A percentile compares a stretch with the other conserved stretches of the same genome.
These are phyloP conservation scores for Polytrichum formosum DNA, from an alignment of 225 moss, liverwort and hornwort genomes.

Conservation along the genomic window DNA sequence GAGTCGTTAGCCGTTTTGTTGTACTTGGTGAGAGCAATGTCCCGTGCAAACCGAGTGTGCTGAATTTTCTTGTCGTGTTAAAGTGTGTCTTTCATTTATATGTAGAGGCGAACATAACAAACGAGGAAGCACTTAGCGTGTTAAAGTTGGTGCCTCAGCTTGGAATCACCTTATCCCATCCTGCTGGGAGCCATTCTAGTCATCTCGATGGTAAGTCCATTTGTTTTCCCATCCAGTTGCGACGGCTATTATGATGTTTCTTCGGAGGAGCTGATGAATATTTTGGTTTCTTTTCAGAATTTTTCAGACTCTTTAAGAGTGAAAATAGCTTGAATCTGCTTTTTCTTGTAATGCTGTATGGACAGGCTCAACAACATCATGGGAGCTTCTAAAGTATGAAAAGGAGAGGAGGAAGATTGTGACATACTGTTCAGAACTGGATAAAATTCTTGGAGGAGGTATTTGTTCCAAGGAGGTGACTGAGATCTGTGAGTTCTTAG, in stretches of 20 bases:
- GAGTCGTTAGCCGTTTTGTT: no score
- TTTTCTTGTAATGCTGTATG: not conserved
- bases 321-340: not conserved
- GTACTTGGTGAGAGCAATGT: no score
- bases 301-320: no score
- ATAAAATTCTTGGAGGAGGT: constrained; percentile 86
- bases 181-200: constrained; percentile 9
- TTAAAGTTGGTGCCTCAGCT: constrained; percentile 41
- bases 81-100: not conserved
- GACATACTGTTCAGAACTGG: constrained; percentile 76
- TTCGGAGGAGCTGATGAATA: no score
- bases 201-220: constrained; percentile 27
- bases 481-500: constrained; percentile 73
- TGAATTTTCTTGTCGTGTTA: no score
- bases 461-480: constrained; percentile 76
- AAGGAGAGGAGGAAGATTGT: constrained; percentile 60
- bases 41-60: no score
- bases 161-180: constrained; percentile 13
- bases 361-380: constrained; percentile 64
- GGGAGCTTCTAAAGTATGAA: constrained; percentile 72
- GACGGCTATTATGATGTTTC: no score
- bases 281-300: no score
- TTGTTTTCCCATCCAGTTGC: not conserved
- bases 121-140: constrained; percentile 38
- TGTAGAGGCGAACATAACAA: constrained; percentile 40